Conservation (phyloP, 768 basidiomycete species). For the Rhodocollybia butyracea region DNA sequence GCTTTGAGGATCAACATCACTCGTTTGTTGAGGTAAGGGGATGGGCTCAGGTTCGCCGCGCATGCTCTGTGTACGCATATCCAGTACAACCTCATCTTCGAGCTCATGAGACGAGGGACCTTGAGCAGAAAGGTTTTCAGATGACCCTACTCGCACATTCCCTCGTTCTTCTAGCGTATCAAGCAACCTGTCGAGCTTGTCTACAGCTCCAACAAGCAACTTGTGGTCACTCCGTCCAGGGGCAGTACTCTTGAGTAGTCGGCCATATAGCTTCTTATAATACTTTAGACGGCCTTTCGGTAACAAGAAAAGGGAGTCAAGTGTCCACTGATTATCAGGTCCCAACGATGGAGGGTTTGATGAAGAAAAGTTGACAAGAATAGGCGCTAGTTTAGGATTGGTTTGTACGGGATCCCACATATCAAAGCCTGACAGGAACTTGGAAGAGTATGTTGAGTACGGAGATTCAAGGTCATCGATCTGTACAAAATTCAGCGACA, state of each 20-base stretch:
- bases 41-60: constrained; percentile 11
- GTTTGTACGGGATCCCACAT: constrained; percentile 74
- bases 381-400: constrained; percentile 66
- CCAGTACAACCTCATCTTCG: constrained; percentile 58
- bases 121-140: constrained; percentile 14
- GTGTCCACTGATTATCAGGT: constrained; percentile 60
- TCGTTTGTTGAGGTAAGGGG: constrained; percentile 15
- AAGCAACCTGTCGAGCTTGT: constrained; percentile 75
- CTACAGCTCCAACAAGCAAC: constrained; percentile 74
- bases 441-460: constrained; percentile 77
- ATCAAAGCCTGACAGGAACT: constrained; percentile 78
- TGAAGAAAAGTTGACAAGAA: constrained; percentile 68
- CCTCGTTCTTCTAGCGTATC: constrained; percentile 60
- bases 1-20: constrained; percentile 27
- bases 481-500: constrained; percentile 36
- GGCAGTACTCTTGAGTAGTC: constrained; percentile 80
- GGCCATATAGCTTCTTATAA: constrained; percentile 86
- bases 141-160: constrained; percentile 46
- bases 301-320: constrained; percentile 85
- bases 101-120: constrained; percentile 26
- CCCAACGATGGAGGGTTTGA: constrained; percentile 45
- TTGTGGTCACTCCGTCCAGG: constrained; percentile 86
- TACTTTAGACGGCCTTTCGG: constrained; percentile 85
- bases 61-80: constrained; percentile 41
- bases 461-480: constrained; percentile 89